Evolutionary conservation across 176 grass and related monocot genomes (phyloP).

Genomic region (Triticum timopheevii): DNA sequence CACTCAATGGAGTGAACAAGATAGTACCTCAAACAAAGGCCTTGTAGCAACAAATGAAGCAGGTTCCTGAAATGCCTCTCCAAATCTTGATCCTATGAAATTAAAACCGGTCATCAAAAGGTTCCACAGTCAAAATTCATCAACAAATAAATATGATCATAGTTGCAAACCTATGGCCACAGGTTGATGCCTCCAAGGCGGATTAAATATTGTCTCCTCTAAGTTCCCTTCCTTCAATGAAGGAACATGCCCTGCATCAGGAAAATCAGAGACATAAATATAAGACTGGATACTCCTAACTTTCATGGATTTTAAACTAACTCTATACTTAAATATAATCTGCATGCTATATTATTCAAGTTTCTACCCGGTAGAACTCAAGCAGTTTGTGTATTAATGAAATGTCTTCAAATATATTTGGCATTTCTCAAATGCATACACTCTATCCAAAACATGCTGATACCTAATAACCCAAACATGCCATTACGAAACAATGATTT

Average conservation of each 20-base stretch:
- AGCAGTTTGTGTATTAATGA: conserved; percentile 1
- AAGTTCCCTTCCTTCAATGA: conserved; percentile 91
- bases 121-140: not conserved
- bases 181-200: conserved; percentile 83
- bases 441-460: conserved; percentile 5
- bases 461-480: conserved; percentile 3
- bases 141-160: not conserved
- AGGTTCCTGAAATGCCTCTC: conserved; percentile 94
- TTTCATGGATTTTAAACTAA: not conserved
- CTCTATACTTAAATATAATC: not conserved
- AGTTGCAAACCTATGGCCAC: conserved; percentile 69
- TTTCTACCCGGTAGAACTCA: not conserved
- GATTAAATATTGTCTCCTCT: conserved; percentile 89
- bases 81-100: conserved; percentile 77
- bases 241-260: conserved; percentile 70
- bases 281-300: conserved; percentile 22
- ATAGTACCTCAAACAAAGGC: conserved; percentile 77
- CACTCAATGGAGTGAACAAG: not conserved
- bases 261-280: conserved; percentile 9
- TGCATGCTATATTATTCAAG: not conserved
- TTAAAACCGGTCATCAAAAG: conserved; percentile 4
- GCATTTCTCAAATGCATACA: conserved; percentile 7
- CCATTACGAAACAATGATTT: not conserved
- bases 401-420: not conserved
- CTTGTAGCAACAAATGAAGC: conserved; percentile 78